Base-by-base conservation (phyloP, 768 basidiomycete species). In the Pleurotus tuber-regium region DNA sequence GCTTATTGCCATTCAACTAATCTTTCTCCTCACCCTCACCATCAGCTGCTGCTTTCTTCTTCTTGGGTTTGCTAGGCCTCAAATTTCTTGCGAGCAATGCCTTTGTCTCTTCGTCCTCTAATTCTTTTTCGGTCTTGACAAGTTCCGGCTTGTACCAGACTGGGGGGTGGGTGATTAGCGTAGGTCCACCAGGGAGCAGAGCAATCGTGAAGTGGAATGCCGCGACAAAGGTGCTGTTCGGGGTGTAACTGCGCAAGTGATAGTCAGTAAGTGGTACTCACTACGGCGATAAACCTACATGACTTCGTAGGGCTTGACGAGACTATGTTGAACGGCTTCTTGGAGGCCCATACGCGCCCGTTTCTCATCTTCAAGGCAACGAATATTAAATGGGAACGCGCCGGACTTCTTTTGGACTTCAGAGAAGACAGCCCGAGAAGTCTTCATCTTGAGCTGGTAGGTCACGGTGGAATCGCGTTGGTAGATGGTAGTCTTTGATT, bases 331-430 rank as follows among this genome's bases (percentile, higher is more conserved):
- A 30, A 95, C 92, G 42, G 96, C 95, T 73, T 98, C 97, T 66
- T 90, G 87, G 28, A 98, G 79, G 58, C 96, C 97, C 79, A 98
- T 87, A 30, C 96, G 86, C 23, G 92, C 87, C 48, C 92, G 83
- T 72, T 95, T 95, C 79, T 98, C 96, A 63, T 98, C 96, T 57
- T 96, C 96, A 52, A 98, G 79, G 40, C 79, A 78, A 55, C 97
- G 91, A 56, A 99, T 81, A 61, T 95, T 98, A 79, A 99, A 98
- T 28, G 97, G 96, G 84, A 99, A 98, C 4, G 92, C 80, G 21
- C 96, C 96, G 35, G 97, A 92, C 71, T 98, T 98, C 78, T 93
- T 95, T 72, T 95, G 91, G 61, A 98, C 91, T 70, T 98, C 96
- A 43, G 90, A 89, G 74, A 98, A 98, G 35, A 96, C 87, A n/a